Base-by-base conservation (phyloP, 2,329 filamentous ascomycete species). In the Pestalotiopsis sp. region DNA sequence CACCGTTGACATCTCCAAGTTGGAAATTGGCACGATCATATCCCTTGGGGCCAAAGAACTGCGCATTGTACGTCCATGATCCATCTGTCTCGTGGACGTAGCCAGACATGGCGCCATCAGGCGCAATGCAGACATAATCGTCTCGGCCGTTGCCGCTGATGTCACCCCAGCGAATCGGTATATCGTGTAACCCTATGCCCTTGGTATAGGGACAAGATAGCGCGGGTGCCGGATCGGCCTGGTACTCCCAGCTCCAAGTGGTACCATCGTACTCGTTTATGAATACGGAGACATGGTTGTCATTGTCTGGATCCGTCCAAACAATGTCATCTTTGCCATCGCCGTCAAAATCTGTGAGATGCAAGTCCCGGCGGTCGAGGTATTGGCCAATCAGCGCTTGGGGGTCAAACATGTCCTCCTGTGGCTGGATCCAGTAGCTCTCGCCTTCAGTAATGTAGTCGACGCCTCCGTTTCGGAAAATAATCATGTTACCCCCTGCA, bases 1-100 rank as follows among this genome's bases (percentile, higher is more conserved):
- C 78, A 9, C 79, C 78, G 61, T 82, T 78, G 22, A 81, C 76
- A 68, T 82, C 81, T 3, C 75, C 78, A 40, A 72, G 82, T 10
- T 75, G 74, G 11, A 79, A 64, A 67, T 81, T 79, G 14, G 79
- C 78, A 1, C 79, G 76, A 60, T 81, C 79, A 10, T 71, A 71
- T 26, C 64, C 71, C 48, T 75, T 71, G 14, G 70, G 64, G 59
- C 69, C 69, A 68, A 78, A 79, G 67, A 79, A 70, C 71, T 78
- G 76, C 22, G 66, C 72, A 13, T 73, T 70, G 66, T 71, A 26
- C 38, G 58, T 70, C 57, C 63, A 73, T 65, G 22, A n/a, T 9
- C 68, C 68, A 40, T 68, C 35, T 22, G 30, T 65, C 22, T 73
- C 68, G 59, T 79, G 71, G 6, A 76, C 38, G 22, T 35, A 77